These are phyloP conservation scores for Barnettozyma botsteinii DNA, from an alignment of 805 yeast genomes.

Conservation along the genomic window DNA sequence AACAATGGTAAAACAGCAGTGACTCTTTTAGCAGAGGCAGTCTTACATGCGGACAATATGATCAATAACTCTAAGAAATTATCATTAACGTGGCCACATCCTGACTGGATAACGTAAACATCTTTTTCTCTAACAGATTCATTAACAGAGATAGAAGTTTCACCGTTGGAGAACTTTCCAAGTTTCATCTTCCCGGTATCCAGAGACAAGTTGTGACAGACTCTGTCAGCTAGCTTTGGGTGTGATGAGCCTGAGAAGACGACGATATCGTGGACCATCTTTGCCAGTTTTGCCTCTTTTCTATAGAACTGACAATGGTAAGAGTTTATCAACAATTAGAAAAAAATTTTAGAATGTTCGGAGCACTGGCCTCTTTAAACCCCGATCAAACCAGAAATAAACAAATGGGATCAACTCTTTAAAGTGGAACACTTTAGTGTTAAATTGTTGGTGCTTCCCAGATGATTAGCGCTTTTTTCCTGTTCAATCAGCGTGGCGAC, in stretches of 20 bases:
- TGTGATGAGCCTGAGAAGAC: constrained; percentile 91
- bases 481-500: constrained; percentile 79
- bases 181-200: constrained; percentile 61
- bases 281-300: not conserved
- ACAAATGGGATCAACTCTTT: too few relatives aligned
- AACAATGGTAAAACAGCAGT: constrained; percentile 93
- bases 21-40: constrained; percentile 94
- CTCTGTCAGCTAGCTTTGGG: constrained; percentile 65
- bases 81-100: constrained; percentile 80
- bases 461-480: constrained; percentile 38
- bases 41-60: constrained; percentile 89
- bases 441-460: too few relatives aligned
- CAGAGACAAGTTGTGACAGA: constrained; percentile 73
- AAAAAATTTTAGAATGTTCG: too few relatives aligned
- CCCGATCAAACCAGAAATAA: not conserved
- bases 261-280: constrained; percentile 68
- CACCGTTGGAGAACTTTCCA: constrained; percentile 82
- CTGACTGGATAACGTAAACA: constrained; percentile 90
- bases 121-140: constrained; percentile 96
- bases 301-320: not conserved
- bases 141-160: constrained; percentile 76
- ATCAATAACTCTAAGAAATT: constrained; percentile 93
- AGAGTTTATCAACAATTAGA: too few relatives aligned
- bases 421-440: too few relatives aligned
- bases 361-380: too few relatives aligned